Evolutionary conservation across 202 grass and related monocot genomes (phyloP).

Genomic region (Eragrostis tef): DNA sequence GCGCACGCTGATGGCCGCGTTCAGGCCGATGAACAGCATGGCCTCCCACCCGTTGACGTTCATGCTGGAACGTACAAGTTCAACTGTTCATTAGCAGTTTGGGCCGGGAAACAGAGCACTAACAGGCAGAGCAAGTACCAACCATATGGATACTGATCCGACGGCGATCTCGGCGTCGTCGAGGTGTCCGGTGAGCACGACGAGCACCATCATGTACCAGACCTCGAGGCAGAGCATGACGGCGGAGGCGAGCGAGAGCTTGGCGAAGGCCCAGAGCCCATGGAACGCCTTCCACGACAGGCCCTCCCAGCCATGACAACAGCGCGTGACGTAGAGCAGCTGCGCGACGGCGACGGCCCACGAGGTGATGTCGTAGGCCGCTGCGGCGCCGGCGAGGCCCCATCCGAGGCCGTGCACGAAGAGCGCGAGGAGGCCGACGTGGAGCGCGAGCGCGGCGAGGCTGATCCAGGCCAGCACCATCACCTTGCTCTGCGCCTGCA

Average conservation of each 20-base stretch:
- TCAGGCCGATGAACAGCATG: conserved; percentile 91
- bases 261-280: conserved; percentile 75
- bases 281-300: conserved; percentile 56
- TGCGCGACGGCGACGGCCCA: conserved; percentile 65
- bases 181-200: conserved; percentile 86
- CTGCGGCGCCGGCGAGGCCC: conserved; percentile 69
- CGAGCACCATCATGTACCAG: conserved; percentile 95
- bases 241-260: conserved; percentile 70
- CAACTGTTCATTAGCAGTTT: no score
- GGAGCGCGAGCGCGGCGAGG: conserved; percentile 46
- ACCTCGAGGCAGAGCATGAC: conserved; percentile 96
- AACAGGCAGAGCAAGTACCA: no score
- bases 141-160: conserved; percentile 88
- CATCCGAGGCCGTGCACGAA: conserved; percentile 64
- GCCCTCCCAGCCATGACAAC: conserved; percentile 78
- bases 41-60: conserved; percentile 95
- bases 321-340: conserved; percentile 61
- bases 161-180: conserved; percentile 75
- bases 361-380: conserved; percentile 58
- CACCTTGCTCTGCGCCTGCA: conserved; percentile 94
- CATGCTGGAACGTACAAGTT: conserved; percentile 48
- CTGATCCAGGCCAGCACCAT: conserved; percentile 67
- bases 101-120: no score
- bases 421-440: conserved; percentile 61
- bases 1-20: conserved; percentile 84